Evolutionary conservation across 306 rosid genomes (phyloP), one percentile per base, ranked within the genome.

Genomic region (Trichosanthes truncata): DNA sequence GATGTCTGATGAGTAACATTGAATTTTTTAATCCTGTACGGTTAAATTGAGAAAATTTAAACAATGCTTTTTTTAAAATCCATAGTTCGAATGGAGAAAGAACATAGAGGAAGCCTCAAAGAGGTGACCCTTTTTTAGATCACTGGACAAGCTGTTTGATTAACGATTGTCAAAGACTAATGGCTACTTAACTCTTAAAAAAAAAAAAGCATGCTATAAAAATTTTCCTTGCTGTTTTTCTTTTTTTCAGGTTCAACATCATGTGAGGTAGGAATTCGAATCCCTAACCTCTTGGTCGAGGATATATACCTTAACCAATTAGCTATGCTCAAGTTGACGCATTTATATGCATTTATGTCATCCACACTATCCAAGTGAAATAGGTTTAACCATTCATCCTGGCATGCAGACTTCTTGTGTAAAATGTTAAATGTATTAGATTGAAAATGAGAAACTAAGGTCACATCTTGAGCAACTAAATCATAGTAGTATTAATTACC

Each of bases 401-500:
- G 18, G n/a, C n/a, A 21, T 71, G 23, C 36, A 21, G 56, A 26
- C 35, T 48, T 48, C n/a, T 9, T 48, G 38, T 14, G 78, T 45
- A 9, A 25, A 73, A 48, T 25, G 57, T 4, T 14, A 14, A 17
- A 48, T 29, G 21, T 3, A 23, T 4, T 43, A 15, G 23, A 46
- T 40, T 68, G 12, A 67, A 67, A 17, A 67, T 40, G 51, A 66
- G 74, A n/a, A 67, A 20, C 45, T 48, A 14, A 43, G 9, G 21
- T 71, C n/a, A 74, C 43, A 7, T 49, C 23, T 46, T 46, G 25
- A 40, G 52, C 63, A 52, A 49, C 4, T 29, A n/a, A 75, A 53
- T 26, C 56, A 29, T 11, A 75, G 51, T 17, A 26, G 43, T 41
- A 29, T 33, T 46, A 29, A 77, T 87, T 89, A 94, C 98, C 92